Evolutionary conservation across 2,329 filamentous ascomycete genomes (phyloP), one percentile per base, ranked within the genome.

Genomic region (Coniella lustricola): DNA sequence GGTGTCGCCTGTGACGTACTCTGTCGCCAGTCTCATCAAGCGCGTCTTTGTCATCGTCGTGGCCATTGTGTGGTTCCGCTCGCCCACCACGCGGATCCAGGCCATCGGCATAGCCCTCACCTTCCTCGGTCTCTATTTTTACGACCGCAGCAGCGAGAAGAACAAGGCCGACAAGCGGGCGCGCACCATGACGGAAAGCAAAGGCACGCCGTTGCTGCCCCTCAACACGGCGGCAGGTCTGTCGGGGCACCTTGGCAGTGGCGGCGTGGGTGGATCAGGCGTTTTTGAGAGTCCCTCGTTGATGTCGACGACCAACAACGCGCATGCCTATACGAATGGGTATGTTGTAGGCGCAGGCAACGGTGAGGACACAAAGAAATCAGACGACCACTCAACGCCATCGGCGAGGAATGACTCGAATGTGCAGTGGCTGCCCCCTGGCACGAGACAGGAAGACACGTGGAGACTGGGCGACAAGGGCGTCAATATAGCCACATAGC

Each of bases 1-100:
- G 72, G 86, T 97, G 12, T 95, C 90, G 0, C 93, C 93, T 0
- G 93, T 98, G 33, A 97, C 93, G 0, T 98, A 98, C 70, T 95
- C 89, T 0, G 91, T 98, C 33, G 93, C 93, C 32, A 94, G 87
- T 49, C 74, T 98, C 53, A 93, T 98, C 67, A 98, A 98, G 71
- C 85, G 93, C 42, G 93, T 98, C 12, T 96, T 95, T 62, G 91
- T 98, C 60, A 95, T 98, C 59, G 80, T 93, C 51, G 85, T 95
- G 58, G 90, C 93, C 7, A 91, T 98, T 54, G 71, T 97, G 57
- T 98, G 93, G 93, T 98, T 97, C 68, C 85, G 89, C 55, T 96
- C 84, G 65, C 81, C 85, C 1, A 95, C 93, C 29, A 96, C 88
- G 4, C 76, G 74, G 14, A 66, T 94, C 14, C 93, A 98, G 66